Evolutionary conservation across 1,284 basidiomycete species (phyloP).

Genomic region (Spongispora temasekensis): DNA sequence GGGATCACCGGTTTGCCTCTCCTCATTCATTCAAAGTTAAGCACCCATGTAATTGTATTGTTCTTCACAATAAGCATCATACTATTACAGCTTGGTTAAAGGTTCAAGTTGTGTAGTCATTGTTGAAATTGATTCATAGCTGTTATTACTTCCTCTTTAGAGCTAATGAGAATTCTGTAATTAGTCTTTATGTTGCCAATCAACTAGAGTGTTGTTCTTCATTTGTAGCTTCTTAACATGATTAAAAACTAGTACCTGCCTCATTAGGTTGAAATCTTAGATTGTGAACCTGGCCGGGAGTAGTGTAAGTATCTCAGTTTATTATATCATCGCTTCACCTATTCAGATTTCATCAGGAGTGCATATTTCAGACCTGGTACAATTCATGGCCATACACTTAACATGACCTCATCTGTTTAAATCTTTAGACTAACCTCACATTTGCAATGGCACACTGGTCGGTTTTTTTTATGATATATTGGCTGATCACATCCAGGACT

Average conservation of each 20-base stretch:
- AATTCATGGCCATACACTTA: neutral
- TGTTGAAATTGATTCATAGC: neutral
- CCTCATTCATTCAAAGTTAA: neutral
- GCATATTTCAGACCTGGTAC: neutral
- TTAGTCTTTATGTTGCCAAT: no score
- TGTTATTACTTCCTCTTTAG: neutral
- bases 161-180: neutral
- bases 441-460: neutral
- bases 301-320: no score
- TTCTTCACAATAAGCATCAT: neutral
- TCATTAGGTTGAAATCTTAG: no score
- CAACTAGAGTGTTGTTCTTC: no score
- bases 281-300: neutral
- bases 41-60: neutral
- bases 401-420: neutral
- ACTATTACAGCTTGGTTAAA: neutral
- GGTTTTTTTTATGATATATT: neutral
- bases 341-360: neutral
- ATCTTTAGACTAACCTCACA: neutral
- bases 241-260: no score
- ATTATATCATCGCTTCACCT: no score
- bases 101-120: neutral
- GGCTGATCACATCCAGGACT: neutral
- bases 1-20: neutral
- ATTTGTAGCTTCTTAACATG: no score